phyloP scores from a whole-genome alignment of 306 rosid species.

The Cucumis sativus region Cucumber_9930_V3 NC_026655.2:3708001-3708500 shows the following conservation, averaged over 20 bases:
- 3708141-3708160: background rate
- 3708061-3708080: no score
- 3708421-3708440: background rate
- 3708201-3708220: background rate
- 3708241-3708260: background rate
- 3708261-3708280: background rate
- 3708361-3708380: background rate
- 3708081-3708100: no score
- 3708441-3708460: background rate
- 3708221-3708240: background rate
- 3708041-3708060: no score
- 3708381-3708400: background rate
- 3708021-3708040: no score
- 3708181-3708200: background rate
- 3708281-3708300: slow-evolving; percentile 1
- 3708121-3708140: background rate
- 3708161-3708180: background rate
- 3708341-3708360: background rate
- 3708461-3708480: background rate
- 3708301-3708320: slow-evolving; percentile 7
- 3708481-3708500: background rate
- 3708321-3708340: background rate
- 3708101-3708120: no score
- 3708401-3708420: background rate
- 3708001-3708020: no score